Evolutionary conservation across 176 grass and related monocot species (phyloP), one percentile per base, ranked within the genome.

Genomic region (Luzula sylvatica): DNA sequence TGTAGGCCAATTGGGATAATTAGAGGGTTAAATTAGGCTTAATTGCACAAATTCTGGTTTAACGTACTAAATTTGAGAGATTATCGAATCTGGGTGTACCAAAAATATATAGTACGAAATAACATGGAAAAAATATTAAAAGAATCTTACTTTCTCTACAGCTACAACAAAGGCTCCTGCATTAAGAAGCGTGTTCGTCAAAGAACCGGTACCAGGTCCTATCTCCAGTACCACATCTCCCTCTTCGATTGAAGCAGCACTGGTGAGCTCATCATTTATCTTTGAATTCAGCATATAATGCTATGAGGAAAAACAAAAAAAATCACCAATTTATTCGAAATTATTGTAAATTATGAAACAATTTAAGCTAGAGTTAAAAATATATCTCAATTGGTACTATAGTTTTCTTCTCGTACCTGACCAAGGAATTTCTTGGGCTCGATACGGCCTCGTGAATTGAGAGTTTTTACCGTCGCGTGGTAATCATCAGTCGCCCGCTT

Each of bases 211-310:
- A 0, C 90, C 84, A 16, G 90, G 90, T 4, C 90, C 90, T 1
- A 89, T 96, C 77, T 96, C 84, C 30, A 96, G 81, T 42, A 96
- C 80, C 62, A 96, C 77, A 46, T 86, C 90, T 2, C 81, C 90
- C 3, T 79, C 74, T 47, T 72, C 71, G 8, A 96, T 77, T 28
- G 58, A 62, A 1, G 84, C 84, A 11, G 71, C 90, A 20, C 27
- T 41, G 16, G 46, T 53, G 52, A 96, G 84, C 50, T 82, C 77
- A 52, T 89, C 80, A 45, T 96, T 89, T 52, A 89, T 42, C 53
- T 50, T 76, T 40, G 83, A 54, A 79, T 82, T 79, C 50, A 96
- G 53, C 90, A 89, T 86, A 53, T 89, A 96, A 64, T 96, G 75
- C 90, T 95, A 60, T 29, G 42, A 2, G 5, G 0, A 35, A 35